These are phyloP conservation scores for Vanrija sp. DNA, from an alignment of 1,284 basidiomycete species.

Conservation along the genomic window DNA sequence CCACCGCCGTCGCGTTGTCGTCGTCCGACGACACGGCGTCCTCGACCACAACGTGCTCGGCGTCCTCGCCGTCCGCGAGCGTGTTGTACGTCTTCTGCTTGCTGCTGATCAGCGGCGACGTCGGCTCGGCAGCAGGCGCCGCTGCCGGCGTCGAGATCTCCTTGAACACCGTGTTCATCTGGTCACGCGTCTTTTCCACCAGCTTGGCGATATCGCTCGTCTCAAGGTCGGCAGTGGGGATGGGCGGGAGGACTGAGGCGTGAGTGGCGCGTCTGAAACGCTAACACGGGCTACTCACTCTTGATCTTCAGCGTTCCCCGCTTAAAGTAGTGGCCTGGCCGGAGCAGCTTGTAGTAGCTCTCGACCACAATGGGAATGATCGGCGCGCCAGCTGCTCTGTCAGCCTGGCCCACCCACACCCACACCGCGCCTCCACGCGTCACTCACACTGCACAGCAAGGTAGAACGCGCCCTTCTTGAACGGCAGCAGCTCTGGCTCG, in stretches of 20 bases:
- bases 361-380: constrained; percentile 90
- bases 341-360: constrained; percentile 80
- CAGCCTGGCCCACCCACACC: not conserved
- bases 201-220: constrained; percentile 50
- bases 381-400: constrained; percentile 56
- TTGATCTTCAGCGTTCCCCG: constrained; percentile 75
- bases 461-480: constrained; percentile 99
- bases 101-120: not conserved
- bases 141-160: constrained; percentile 26
- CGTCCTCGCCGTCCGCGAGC: not conserved
- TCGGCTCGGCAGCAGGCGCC: not conserved
- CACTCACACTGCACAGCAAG: constrained; percentile 71
- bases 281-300: constrained; percentile 59
- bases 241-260: constrained; percentile 57
- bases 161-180: constrained; percentile 49
- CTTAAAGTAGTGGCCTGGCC: constrained; percentile 73
- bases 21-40: too few relatives aligned
- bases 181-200: constrained; percentile 46
- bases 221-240: constrained; percentile 51
- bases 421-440: not conserved
- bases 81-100: constrained; percentile 7
- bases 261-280: constrained; percentile 52
- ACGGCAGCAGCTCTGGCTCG: constrained; percentile 67
- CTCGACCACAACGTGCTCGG: constrained; percentile 1
- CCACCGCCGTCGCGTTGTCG: not conserved